Evolutionary conservation across 345 rosid species (phyloP).

Genomic region (Euphorbia lathyris): DNA sequence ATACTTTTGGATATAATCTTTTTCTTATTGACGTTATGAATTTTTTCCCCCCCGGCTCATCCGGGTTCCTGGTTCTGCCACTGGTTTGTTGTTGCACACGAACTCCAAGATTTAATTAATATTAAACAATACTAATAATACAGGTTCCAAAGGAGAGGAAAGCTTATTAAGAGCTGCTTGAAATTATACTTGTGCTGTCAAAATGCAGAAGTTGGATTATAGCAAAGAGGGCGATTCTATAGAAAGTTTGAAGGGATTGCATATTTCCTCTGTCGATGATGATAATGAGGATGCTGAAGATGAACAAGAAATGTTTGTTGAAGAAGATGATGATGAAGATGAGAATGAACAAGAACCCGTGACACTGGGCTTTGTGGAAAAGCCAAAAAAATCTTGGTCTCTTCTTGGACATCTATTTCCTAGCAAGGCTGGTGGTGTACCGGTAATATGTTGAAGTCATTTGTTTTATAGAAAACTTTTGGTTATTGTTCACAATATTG

Average conservation of each 20-base stretch:
- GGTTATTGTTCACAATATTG: slow-evolving; percentile 1
- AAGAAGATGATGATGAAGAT: slow-evolving; percentile 52
- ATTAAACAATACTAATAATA: no score
- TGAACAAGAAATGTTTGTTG: slow-evolving; percentile 28
- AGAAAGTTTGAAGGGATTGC: slow-evolving; percentile 55
- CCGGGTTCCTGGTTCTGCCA: no score
- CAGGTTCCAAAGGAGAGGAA: no score
- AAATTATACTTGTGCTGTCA: background rate
- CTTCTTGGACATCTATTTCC: slow-evolving; percentile 77
- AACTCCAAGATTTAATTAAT: no score
- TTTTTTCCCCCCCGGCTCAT: no score
- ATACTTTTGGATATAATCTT: no score
- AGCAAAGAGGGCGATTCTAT: slow-evolving; percentile 34
- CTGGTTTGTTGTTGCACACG: no score
- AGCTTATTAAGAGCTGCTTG: no score
- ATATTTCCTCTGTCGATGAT: slow-evolving; percentile 49
- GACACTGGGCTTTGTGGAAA: slow-evolving; percentile 65
- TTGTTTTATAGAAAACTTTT: no score
- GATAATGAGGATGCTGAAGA: slow-evolving; percentile 27
- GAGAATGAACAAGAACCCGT: slow-evolving; percentile 62
- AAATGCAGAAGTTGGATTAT: background rate
- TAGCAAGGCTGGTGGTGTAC: slow-evolving; percentile 81
- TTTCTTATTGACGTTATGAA: no score
- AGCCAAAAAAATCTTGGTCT: slow-evolving; percentile 56
- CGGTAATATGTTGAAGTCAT: slow-evolving; percentile 53